Evolutionary conservation across 805 yeast genomes (phyloP).

Genomic region (Suhomyces kilbournensis): DNA sequence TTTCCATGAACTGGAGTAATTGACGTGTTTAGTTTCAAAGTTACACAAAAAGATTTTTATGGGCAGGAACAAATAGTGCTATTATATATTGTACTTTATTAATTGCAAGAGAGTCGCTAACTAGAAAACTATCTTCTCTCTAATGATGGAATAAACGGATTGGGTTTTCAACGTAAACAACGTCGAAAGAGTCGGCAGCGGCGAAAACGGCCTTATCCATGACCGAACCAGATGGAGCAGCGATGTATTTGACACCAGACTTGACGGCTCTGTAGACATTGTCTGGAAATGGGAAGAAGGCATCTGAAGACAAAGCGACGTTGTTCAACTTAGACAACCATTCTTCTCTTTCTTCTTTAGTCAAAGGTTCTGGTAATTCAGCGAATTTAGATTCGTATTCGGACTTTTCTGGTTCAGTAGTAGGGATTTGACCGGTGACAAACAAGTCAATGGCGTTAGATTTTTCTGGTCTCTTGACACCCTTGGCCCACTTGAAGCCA

Average conservation of each 20-base stretch:
- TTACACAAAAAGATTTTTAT: constrained; percentile 2
- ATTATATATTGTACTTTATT: background rate
- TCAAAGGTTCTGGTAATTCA: constrained; percentile 77
- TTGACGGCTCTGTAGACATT: constrained; percentile 96
- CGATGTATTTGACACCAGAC: constrained; percentile 93
- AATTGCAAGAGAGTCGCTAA: background rate
- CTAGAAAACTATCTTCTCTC: constrained; percentile 6
- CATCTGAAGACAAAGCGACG: constrained; percentile 94
- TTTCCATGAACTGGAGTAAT: constrained; percentile 1
- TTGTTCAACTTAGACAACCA: constrained; percentile 79
- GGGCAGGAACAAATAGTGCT: background rate
- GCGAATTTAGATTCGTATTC: constrained; percentile 91
- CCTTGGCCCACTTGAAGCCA: constrained; percentile 95
- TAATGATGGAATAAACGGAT: constrained; percentile 97
- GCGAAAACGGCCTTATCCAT: constrained; percentile 95
- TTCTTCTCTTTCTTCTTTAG: constrained; percentile 77
- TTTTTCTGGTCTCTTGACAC: constrained; percentile 97
- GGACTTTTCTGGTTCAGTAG: constrained; percentile 84
- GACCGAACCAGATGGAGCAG: constrained; percentile 97
- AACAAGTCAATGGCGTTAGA: constrained; percentile 94
- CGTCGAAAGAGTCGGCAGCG: constrained; percentile 88
- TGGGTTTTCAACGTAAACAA: constrained; percentile 95
- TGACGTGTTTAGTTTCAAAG: constrained; percentile 5
- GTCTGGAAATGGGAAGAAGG: constrained; percentile 99
- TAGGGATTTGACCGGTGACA: constrained; percentile 90